phyloP scores from a whole-genome alignment of 805 yeast genomes.

The Candida ascalaphidarum region DNA sequence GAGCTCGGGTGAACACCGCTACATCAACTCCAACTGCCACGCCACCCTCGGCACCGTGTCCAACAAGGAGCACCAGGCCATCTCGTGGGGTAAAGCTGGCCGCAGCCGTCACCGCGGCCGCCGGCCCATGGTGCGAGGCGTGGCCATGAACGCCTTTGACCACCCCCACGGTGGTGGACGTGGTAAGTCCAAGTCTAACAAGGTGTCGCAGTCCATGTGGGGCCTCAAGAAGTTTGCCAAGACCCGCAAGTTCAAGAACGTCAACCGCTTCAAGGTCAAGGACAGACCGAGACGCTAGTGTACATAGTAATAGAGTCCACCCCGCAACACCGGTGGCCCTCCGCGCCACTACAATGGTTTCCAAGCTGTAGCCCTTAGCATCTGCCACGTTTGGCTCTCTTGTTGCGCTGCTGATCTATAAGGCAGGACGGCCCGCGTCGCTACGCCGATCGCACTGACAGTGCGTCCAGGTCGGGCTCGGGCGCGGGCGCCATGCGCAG shows the following conservation, averaged over 20 bases:
- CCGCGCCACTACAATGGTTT: background rate
- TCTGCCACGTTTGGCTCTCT: constrained; percentile 1
- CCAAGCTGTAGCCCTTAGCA: constrained; percentile 1
- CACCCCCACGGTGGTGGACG: constrained; percentile 99
- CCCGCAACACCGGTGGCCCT: background rate
- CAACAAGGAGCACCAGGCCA: constrained; percentile 85
- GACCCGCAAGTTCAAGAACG: constrained; percentile 86
- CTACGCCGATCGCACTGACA: constrained; percentile 1
- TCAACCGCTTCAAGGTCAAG: constrained; percentile 74
- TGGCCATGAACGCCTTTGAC: constrained; percentile 94
- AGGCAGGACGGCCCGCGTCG: background rate
- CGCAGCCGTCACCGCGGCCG: constrained; percentile 86
- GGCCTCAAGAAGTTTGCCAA: constrained; percentile 92
- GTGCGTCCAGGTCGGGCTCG: constrained; percentile 1
- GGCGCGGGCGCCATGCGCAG: background rate
- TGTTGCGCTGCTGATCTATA: background rate
- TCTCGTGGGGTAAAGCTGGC: constrained; percentile 94
- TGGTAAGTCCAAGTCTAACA: constrained; percentile 97
- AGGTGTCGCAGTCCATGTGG: constrained; percentile 92
- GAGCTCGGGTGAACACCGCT: constrained; percentile 91
- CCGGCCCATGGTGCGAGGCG: constrained; percentile 95
- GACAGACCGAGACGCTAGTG: constrained; percentile 67
- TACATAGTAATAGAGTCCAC: constrained; percentile 1
- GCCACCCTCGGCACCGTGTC: constrained; percentile 93
- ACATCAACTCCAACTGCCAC: constrained; percentile 75